A percentile compares a stretch with the other conserved stretches of the same genome.
Evolutionary conservation across 495 filamentous ascomycete species (phyloP).

Genomic region (Letharia columbiana): DNA sequence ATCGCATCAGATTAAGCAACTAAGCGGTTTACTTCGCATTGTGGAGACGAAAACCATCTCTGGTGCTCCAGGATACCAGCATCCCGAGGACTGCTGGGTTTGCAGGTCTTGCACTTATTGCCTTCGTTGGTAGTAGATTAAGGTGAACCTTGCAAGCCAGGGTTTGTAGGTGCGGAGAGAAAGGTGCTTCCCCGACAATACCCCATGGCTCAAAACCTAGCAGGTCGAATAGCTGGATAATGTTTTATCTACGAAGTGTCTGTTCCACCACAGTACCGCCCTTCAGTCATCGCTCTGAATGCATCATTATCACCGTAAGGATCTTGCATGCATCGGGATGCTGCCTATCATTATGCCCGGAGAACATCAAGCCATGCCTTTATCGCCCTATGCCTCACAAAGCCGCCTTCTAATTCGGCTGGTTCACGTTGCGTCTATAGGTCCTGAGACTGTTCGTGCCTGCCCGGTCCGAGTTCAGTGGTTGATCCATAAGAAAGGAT

Average conservation of each 20-base stretch:
- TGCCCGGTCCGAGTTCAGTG: constrained; percentile 18
- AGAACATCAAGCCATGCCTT: neutral
- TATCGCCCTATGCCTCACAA: constrained; percentile 11
- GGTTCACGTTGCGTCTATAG: constrained; percentile 16
- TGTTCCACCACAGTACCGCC: neutral
- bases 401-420: constrained; percentile 10
- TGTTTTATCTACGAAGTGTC: constrained; percentile 4
- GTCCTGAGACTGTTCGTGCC: constrained; percentile 23
- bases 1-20: too few species aligned
- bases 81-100: too few species aligned
- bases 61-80: too few species aligned
- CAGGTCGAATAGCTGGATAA: neutral
- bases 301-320: constrained; percentile 10
- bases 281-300: constrained; percentile 2
- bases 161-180: too few species aligned
- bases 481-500: constrained; percentile 14
- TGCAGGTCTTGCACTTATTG: too few species aligned
- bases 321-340: constrained; percentile 7
- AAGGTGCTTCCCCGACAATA: neutral
- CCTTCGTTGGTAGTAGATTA: too few species aligned
- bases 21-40: too few species aligned
- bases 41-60: too few species aligned
- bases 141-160: too few species aligned
- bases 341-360: neutral
- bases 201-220: neutral